Conservation (phyloP, 495 filamentous ascomycete species). For the Penicillium egyptiacum region DNA sequence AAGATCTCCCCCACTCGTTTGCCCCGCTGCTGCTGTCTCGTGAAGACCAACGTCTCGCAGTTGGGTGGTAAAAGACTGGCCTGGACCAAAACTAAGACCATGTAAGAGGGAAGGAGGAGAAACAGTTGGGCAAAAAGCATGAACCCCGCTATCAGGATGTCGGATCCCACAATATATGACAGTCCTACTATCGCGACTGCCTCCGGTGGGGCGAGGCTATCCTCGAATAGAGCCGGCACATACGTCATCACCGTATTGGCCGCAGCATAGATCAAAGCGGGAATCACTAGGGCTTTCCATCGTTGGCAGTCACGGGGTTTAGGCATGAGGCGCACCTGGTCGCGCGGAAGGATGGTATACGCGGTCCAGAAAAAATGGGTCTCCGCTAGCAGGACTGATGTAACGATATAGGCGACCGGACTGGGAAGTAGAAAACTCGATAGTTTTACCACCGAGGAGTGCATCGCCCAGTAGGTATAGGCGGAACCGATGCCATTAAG, state of each 20-base stretch:
- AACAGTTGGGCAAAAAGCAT: conserved; percentile 6
- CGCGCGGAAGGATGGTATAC: conserved; percentile 4
- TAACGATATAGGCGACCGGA: conserved; percentile 7
- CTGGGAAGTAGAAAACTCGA: not conserved
- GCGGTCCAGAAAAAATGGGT: conserved; percentile 8
- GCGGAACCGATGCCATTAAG: conserved; percentile 9
- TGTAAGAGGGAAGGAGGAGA: conserved; percentile 9
- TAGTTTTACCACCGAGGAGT: conserved; percentile 5
- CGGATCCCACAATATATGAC: conserved; percentile 5
- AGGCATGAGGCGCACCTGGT: conserved; percentile 6
- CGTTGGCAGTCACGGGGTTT: conserved; percentile 3
- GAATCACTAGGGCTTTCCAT: conserved; percentile 6
- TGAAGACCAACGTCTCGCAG: not conserved
- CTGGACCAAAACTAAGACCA: conserved; percentile 1
- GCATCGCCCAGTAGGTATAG: conserved; percentile 9
- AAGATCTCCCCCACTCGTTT: not conserved
- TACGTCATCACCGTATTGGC: conserved; percentile 4
- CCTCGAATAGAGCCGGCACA: conserved; percentile 2
- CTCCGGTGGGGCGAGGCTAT: not conserved
- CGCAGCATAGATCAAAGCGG: conserved; percentile 3
- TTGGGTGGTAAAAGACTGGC: not conserved
- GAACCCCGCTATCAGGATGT: conserved; percentile 7
- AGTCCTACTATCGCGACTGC: not conserved
- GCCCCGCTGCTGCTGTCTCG: not conserved
- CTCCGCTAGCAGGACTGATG: conserved; percentile 9